Base-by-base conservation (phyloP, 441 rosid species). In the Isatis lusitanica region DNA sequence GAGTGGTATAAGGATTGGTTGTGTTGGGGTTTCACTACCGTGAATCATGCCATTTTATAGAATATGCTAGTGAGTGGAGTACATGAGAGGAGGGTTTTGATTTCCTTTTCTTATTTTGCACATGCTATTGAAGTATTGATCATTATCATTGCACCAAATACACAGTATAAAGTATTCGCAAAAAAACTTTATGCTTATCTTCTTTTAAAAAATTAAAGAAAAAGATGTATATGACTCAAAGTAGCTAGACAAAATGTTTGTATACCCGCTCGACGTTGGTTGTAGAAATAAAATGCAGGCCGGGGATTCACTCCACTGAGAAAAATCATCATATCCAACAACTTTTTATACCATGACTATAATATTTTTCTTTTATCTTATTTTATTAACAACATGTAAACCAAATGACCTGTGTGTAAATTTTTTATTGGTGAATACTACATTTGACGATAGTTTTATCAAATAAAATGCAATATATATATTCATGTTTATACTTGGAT, bases 41-140 rank as follows among this genome's bases (percentile, higher is more conserved):
- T 8, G 42, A 53, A 62, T 53, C 59, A 76, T 70, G 61, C 53
- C 71, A 56, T 9, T 76, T 12, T 70, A 76, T 70, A 76, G 79
- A 70, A 44, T 28, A 63, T 7, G 35, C 57, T 57, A 61, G 35
- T 71, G 71, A 70, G 71, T 75, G 66, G 70, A 55, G 44, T 36
- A 17, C 64, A 40, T 24, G 69, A 61, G 30, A 9, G 8, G 66
- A 67, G 39, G 9, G 62, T 11, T 51, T 7, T 51, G 24, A 52
- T 61, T 74, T 48, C 26, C 28, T 51, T 51, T 61, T 38, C 24
- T 50, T 56, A 56, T 56, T 56, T 66, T 30, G 55, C 67, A 66
- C 44, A 48, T 48, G 24, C 4, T 58, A 48, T 39, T n/a, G n/a
- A n/a, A n/a, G 13, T 7, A 24, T 24, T 26, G 28, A 26, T 26